Evolutionary conservation across 768 basidiomycete genomes (phyloP).

Genomic region (Boletellus emodensis): DNA sequence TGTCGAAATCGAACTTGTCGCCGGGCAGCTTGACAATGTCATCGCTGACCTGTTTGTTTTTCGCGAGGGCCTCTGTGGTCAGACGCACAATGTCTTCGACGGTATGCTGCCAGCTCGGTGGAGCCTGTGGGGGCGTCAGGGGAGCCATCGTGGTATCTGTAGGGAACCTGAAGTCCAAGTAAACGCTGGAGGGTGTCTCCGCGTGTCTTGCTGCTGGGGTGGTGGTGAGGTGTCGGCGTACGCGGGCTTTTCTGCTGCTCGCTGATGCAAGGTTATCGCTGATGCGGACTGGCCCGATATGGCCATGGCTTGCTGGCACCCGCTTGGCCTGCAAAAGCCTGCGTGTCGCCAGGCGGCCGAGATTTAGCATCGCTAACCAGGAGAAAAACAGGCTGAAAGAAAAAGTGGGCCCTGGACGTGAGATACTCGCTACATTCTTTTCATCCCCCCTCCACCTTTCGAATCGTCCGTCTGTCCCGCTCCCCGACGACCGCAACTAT

Average conservation of each 20-base stretch:
- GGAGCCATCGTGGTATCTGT: conserved; percentile 36
- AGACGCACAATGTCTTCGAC: conserved; percentile 55
- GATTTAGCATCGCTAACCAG: too few species aligned
- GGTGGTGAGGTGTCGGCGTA: conserved; percentile 10
- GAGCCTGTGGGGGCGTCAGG: conserved; percentile 60
- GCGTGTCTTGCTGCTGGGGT: conserved; percentile 4
- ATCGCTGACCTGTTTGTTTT: conserved; percentile 55
- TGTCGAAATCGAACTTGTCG: conserved; percentile 61
- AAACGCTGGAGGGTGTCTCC: not conserved
- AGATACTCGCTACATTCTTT: conserved; percentile 2
- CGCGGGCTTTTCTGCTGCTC: not conserved
- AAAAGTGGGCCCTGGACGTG: not conserved
- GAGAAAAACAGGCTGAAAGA: too few species aligned
- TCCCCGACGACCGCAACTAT: conserved; percentile 83
- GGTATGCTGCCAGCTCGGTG: conserved; percentile 68
- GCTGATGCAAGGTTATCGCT: not conserved
- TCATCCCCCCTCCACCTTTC: conserved; percentile 51
- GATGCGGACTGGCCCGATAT: conserved; percentile 14
- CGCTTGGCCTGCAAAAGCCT: not conserved
- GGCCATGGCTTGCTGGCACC: conserved; percentile 1
- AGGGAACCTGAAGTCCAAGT: conserved; percentile 5
- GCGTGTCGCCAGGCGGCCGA: not conserved
- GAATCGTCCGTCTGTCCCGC: conserved; percentile 78
- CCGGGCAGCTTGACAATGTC: conserved; percentile 55
- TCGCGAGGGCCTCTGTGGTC: conserved; percentile 57